These are phyloP conservation scores for Microdochium bolleyi DNA, from an alignment of 2,329 filamentous ascomycete species.

Conservation along the genomic window DNA sequence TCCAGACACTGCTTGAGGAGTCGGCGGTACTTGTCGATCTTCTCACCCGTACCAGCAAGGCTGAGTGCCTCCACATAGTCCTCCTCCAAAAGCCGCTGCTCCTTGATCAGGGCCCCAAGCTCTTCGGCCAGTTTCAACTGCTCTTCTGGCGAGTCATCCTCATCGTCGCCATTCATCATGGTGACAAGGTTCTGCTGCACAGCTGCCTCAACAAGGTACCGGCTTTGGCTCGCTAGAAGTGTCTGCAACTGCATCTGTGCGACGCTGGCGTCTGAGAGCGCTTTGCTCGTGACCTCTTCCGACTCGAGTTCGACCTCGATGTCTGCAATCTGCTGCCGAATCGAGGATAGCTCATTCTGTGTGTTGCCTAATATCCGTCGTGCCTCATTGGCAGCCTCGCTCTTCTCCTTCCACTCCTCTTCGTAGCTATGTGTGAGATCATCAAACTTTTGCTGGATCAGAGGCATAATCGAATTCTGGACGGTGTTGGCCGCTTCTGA, in stretches of 20 bases:
- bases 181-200: conserved; percentile 43
- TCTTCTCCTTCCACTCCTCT: conserved; percentile 66
- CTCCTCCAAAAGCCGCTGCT: conserved; percentile 53
- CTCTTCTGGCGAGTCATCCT: conserved; percentile 42
- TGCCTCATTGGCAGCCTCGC: conserved; percentile 60
- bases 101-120: conserved; percentile 46
- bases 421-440: conserved; percentile 66
- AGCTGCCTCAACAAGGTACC: conserved; percentile 41
- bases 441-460: conserved; percentile 65
- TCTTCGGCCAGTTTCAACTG: conserved; percentile 50
- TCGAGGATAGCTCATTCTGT: conserved; percentile 55
- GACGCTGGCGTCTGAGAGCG: conserved; percentile 40
- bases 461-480: conserved; percentile 58
- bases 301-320: conserved; percentile 46
- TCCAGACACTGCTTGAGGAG: conserved; percentile 63
- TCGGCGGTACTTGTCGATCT: conserved; percentile 65
- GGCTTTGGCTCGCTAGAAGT: conserved; percentile 43
- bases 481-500: conserved; percentile 63
- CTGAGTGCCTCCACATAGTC: conserved; percentile 64
- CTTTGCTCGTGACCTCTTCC: conserved; percentile 43
- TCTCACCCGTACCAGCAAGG: conserved; percentile 63
- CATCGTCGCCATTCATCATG: conserved; percentile 39
- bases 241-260: conserved; percentile 40
- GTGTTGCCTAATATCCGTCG: conserved; percentile 58
- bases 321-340: conserved; percentile 53